A percentile compares a stretch with the other conserved stretches of the same genome.
phyloP scores from a whole-genome alignment of 2,329 filamentous ascomycete species.

The Fusarium dlaminii region DNA sequence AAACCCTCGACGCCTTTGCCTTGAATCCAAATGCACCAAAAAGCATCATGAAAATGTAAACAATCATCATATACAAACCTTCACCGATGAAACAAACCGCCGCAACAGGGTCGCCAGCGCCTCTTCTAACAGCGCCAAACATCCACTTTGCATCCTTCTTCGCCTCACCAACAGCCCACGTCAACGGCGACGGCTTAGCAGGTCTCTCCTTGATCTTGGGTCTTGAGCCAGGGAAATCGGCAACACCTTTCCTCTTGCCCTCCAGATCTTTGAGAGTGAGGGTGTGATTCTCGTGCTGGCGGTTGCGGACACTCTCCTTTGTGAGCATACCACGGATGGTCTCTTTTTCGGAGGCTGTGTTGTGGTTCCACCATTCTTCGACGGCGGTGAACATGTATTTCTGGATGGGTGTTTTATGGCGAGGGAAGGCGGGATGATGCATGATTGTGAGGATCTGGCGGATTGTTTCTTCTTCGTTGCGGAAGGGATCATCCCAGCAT shows the following conservation, averaged over 20 bases:
- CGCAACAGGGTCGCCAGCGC: conserved; percentile 26
- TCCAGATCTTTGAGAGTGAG: conserved; percentile 39
- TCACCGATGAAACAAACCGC: conserved; percentile 10
- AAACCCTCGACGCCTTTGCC: neutral
- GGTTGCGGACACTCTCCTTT: conserved; percentile 39
- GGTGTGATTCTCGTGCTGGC: conserved; percentile 44
- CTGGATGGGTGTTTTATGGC: conserved; percentile 75
- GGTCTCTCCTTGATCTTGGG: conserved; percentile 35
- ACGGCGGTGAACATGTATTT: conserved; percentile 85
- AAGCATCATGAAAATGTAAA: conserved; percentile 5
- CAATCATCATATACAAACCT: conserved; percentile 21
- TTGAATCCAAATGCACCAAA: conserved; percentile 6
- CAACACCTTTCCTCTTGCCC: conserved; percentile 39
- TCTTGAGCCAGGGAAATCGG: conserved; percentile 40
- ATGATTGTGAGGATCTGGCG: conserved; percentile 80
- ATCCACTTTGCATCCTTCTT: conserved; percentile 34
- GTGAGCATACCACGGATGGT: conserved; percentile 38
- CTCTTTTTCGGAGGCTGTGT: conserved; percentile 32
- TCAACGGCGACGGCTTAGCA: conserved; percentile 34
- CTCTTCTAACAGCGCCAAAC: conserved; percentile 22
- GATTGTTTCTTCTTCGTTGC: conserved; percentile 78
- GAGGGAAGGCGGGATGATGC: conserved; percentile 82
- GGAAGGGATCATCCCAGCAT: conserved; percentile 75
- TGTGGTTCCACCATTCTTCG: conserved; percentile 74
- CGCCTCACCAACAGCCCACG: conserved; percentile 33